Evolutionary conservation across 129 eudicot genomes (phyloP).

Genomic region (Escallonia rubra): DNA sequence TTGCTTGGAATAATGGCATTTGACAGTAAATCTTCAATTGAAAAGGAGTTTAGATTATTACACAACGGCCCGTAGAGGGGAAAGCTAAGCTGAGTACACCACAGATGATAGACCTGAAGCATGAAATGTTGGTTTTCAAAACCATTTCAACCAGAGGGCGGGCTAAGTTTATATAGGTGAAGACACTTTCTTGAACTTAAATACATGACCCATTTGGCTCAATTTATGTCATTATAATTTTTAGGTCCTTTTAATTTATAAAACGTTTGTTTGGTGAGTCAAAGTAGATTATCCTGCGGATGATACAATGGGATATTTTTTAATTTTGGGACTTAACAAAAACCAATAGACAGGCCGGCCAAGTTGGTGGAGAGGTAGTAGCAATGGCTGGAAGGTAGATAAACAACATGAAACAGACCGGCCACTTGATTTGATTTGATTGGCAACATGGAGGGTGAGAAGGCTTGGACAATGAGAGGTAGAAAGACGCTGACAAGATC

Average conservation of each 20-base stretch:
- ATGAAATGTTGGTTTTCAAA: not conserved
- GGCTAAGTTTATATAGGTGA: not conserved
- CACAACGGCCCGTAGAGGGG: no score
- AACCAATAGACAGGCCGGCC: constrained; percentile 5
- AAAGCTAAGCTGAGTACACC: not conserved
- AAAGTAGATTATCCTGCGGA: constrained; percentile 5
- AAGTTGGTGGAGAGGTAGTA: constrained; percentile 1
- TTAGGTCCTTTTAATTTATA: not conserved
- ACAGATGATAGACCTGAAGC: not conserved
- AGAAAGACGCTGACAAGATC: constrained; percentile 18
- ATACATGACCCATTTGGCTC: not conserved
- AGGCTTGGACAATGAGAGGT: constrained; percentile 7
- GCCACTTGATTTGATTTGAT: constrained; percentile 6
- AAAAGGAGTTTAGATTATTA: no score
- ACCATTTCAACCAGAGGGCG: constrained; percentile 4
- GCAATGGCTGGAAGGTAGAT: constrained; percentile 2
- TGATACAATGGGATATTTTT: not conserved
- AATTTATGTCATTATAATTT: not conserved
- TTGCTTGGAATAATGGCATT: no score
- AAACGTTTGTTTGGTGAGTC: not conserved
- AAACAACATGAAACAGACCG: constrained; percentile 10
- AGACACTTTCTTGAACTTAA: not conserved
- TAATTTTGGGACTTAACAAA: not conserved
- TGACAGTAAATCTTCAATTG: no score
- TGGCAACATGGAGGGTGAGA: constrained; percentile 11